Evolutionary conservation across 768 basidiomycete genomes (phyloP).

Genomic region (Neoboletus brunneissimus): DNA sequence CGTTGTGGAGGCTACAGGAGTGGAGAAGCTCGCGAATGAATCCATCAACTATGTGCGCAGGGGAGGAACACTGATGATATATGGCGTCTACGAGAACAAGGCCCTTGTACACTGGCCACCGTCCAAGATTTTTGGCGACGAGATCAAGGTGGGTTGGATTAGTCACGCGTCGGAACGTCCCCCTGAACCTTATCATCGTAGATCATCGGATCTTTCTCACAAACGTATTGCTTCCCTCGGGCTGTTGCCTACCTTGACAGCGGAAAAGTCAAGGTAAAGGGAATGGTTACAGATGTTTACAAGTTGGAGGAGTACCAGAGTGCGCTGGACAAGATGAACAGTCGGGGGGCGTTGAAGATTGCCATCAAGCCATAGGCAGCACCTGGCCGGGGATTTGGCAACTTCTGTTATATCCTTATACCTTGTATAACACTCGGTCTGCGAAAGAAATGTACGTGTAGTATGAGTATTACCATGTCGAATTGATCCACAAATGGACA

Average conservation of each 20-base stretch:
- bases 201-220: slow-evolving; percentile 92
- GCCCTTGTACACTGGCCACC: slow-evolving; percentile 86
- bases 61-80: slow-evolving; percentile 83
- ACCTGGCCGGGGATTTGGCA: not conserved
- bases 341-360: slow-evolving; percentile 59
- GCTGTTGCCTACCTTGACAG: slow-evolving; percentile 87
- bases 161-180: not conserved
- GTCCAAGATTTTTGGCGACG: slow-evolving; percentile 73
- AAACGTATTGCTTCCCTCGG: slow-evolving; percentile 86
- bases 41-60: slow-evolving; percentile 86
- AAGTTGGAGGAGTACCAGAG: slow-evolving; percentile 66
- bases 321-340: slow-evolving; percentile 72
- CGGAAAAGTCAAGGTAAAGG: slow-evolving; percentile 77
- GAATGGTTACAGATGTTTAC: slow-evolving; percentile 73
- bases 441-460: not conserved
- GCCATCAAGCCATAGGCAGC: slow-evolving; percentile 50
- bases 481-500: not conserved
- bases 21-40: slow-evolving; percentile 83
- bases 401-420: slow-evolving; percentile 21
- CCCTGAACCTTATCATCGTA: slow-evolving; percentile 25
- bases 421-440: slow-evolving; percentile 5
- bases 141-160: slow-evolving; percentile 48
- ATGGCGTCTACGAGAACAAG: slow-evolving; percentile 87
- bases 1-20: slow-evolving; percentile 79
- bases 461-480: not conserved